Evolutionary conservation across 441 rosid genomes (phyloP).

Genomic region (Capsella rubella): DNA sequence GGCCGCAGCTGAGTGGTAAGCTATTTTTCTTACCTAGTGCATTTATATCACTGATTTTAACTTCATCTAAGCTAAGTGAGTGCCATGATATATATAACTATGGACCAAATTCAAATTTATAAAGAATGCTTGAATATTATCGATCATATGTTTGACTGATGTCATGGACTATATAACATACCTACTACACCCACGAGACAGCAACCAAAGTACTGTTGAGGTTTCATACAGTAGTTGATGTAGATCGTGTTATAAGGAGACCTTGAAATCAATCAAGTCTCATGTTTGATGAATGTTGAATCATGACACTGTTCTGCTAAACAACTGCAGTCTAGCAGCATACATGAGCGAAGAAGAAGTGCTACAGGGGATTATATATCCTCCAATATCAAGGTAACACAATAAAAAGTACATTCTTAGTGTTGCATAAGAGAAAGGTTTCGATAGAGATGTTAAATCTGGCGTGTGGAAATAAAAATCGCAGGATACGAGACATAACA

Average conservation of each 20-base stretch:
- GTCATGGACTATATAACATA: not conserved
- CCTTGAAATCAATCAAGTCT: not conserved
- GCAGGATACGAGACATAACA: slow-evolving; percentile 94
- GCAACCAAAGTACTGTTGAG: slow-evolving; percentile 1
- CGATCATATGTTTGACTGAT: not conserved
- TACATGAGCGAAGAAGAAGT: slow-evolving; percentile 98
- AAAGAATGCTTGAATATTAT: not conserved
- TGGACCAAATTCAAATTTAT: not conserved
- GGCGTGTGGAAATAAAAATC: slow-evolving; percentile 26
- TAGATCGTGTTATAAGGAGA: not conserved
- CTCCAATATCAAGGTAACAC: slow-evolving; percentile 83
- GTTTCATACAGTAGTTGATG: not conserved
- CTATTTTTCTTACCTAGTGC: slow-evolving; percentile 13
- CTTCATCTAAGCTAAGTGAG: slow-evolving; percentile 2
- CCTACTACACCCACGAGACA: not conserved
- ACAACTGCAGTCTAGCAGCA: slow-evolving; percentile 76
- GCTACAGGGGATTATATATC: slow-evolving; percentile 76
- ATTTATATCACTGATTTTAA: slow-evolving; percentile 9
- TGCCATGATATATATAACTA: slow-evolving; percentile 13
- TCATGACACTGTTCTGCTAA: slow-evolving; percentile 32
- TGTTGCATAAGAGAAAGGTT: slow-evolving; percentile 9
- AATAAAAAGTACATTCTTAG: not conserved
- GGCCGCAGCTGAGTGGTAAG: slow-evolving; percentile 98
- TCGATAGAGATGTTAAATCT: not conserved
- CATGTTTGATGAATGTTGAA: slow-evolving; percentile 2